These are phyloP conservation scores for Citeromyces matritensis DNA, from an alignment of 805 yeast species.

Conservation along the genomic window DNA sequence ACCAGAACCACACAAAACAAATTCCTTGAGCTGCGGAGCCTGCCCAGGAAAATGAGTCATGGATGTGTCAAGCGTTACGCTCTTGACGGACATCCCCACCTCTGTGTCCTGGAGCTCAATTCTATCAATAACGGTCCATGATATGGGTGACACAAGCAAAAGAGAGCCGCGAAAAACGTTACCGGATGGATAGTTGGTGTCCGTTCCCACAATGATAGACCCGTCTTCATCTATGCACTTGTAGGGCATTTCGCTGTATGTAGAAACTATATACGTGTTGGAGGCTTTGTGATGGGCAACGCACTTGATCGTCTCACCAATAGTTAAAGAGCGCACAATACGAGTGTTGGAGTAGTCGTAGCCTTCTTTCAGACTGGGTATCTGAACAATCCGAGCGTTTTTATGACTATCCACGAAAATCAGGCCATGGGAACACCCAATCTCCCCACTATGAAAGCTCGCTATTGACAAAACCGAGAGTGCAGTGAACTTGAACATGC, in stretches of 20 bases:
- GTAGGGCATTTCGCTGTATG: conserved; percentile 42
- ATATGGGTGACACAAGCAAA: conserved; percentile 53
- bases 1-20: conserved; percentile 69
- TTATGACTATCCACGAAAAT: conserved; percentile 59
- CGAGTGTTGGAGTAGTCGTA: conserved; percentile 25
- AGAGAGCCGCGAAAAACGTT: conserved; percentile 42
- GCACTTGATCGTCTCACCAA: conserved; percentile 51
- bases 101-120: conserved; percentile 56
- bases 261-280: conserved; percentile 46
- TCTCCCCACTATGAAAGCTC: conserved; percentile 21
- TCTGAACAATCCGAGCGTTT: conserved; percentile 46
- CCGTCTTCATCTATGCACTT: conserved; percentile 66
- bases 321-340: conserved; percentile 34
- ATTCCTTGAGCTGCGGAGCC: conserved; percentile 25
- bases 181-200: conserved; percentile 35
- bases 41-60: conserved; percentile 21
- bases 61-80: conserved; percentile 33
- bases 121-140: conserved; percentile 66
- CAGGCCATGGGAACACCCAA: conserved; percentile 26
- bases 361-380: conserved; percentile 6
- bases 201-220: conserved; percentile 39
- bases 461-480: conserved; percentile 56
- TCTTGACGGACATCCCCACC: conserved; percentile 38
- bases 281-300: conserved; percentile 58
- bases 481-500: conserved; percentile 51